These are phyloP conservation scores for Spathaspora arborariae DNA, from an alignment of 805 yeast species.

Conservation along the genomic window DNA sequence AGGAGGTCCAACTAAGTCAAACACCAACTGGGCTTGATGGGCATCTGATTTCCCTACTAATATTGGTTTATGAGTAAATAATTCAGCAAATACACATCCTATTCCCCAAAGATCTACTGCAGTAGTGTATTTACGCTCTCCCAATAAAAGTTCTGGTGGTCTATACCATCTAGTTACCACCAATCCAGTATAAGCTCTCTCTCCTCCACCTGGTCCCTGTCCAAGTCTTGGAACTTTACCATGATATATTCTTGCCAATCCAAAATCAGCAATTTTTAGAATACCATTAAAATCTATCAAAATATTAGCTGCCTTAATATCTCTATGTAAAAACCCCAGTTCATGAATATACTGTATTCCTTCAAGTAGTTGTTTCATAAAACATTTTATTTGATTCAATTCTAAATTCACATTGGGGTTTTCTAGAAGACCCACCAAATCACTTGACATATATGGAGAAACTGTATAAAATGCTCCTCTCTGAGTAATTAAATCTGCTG, in stretches of 20 bases:
- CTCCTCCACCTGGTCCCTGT: conserved; percentile 57
- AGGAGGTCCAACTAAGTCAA: conserved; percentile 82
- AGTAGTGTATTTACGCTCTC: conserved; percentile 82
- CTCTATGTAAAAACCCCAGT: conserved; percentile 67
- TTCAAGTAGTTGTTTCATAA: conserved; percentile 69
- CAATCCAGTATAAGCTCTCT: conserved; percentile 49
- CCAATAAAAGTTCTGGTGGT: conserved; percentile 88
- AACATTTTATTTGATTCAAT: conserved; percentile 73
- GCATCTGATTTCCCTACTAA: conserved; percentile 80
- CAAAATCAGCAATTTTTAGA: conserved; percentile 92
- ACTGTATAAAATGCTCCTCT: conserved; percentile 73
- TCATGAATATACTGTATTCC: conserved; percentile 83
- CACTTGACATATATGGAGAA: conserved; percentile 88
- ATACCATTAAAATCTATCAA: conserved; percentile 72
- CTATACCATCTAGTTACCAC: conserved; percentile 98
- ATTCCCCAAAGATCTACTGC: conserved; percentile 98
- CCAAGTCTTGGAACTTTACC: conserved; percentile 56
- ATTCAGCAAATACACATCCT: conserved; percentile 93
- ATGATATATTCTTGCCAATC: conserved; percentile 74
- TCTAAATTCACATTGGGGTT: conserved; percentile 64
- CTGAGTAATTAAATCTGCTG: conserved; percentile 32
- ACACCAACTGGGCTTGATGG: conserved; percentile 82
- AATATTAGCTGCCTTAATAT: conserved; percentile 94
- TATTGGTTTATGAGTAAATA: conserved; percentile 78
- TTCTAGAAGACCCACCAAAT: conserved; percentile 82